Conservation (phyloP, 148 eudicot species). For the Vaccinium macrocarpon region DNA sequence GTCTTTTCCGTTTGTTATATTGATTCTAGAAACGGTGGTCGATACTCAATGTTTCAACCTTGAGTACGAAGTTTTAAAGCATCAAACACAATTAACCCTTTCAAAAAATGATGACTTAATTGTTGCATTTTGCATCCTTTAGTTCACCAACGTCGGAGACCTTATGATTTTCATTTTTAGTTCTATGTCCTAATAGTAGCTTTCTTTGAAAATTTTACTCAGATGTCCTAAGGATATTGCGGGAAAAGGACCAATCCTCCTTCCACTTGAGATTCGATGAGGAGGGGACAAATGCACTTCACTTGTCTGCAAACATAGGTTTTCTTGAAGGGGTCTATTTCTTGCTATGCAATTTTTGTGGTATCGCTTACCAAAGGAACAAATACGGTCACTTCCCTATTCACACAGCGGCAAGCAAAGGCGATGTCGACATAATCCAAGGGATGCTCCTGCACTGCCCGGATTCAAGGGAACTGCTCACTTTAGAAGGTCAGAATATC, state of each 20-base stretch:
- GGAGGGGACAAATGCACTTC: slow-evolving; percentile 25
- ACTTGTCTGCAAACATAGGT: slow-evolving; percentile 17
- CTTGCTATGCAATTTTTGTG: slow-evolving; percentile 7
- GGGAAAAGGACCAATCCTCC: slow-evolving; percentile 20
- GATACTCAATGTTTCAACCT: no score
- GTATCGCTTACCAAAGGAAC: slow-evolving; percentile 17
- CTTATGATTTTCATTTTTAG: not conserved
- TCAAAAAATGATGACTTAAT: no score
- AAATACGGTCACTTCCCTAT: slow-evolving; percentile 24
- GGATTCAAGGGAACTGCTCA: slow-evolving; percentile 27
- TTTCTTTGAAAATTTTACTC: not conserved
- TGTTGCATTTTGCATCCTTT: not conserved
- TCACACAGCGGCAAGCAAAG: slow-evolving; percentile 25
- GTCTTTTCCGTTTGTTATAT: no score
- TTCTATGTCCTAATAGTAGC: not conserved
- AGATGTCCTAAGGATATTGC: slow-evolving; percentile 23
- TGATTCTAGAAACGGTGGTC: no score
- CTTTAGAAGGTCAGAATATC: slow-evolving; percentile 21
- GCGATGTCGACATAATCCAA: slow-evolving; percentile 15
- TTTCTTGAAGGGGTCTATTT: slow-evolving; percentile 24
- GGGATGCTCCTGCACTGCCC: slow-evolving; percentile 19
- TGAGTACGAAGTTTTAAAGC: no score
- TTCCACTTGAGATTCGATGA: slow-evolving; percentile 13
- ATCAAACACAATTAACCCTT: no score
- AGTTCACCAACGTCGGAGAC: not conserved